A percentile compares a stretch with the other conserved stretches of the same genome.
These are phyloP conservation scores for Magnaporthiopsis incrustans DNA, from an alignment of 2,329 filamentous ascomycete genomes.

Conservation along the genomic window DNA sequence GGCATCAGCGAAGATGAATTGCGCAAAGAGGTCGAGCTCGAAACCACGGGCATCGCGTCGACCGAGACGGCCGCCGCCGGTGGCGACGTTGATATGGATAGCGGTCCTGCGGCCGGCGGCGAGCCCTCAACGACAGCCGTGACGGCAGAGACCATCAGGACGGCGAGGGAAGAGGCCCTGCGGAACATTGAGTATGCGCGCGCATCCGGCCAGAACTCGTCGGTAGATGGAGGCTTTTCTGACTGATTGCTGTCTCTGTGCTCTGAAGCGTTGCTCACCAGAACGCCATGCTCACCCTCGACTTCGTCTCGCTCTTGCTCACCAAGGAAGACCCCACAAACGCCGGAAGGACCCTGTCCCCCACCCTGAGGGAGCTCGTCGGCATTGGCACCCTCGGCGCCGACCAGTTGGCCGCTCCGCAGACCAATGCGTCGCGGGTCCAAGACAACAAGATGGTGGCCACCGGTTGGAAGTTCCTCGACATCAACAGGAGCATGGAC, in stretches of 20 bases:
- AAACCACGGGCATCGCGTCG: conserved; percentile 26
- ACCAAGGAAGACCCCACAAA: conserved; percentile 72
- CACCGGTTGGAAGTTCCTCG: conserved; percentile 70
- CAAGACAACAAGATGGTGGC: conserved; percentile 50
- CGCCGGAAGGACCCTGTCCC: conserved; percentile 62
- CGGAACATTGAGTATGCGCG: conserved; percentile 44
- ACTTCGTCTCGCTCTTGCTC: conserved; percentile 75
- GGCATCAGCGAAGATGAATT: conserved; percentile 68
- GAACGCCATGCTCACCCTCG: conserved; percentile 61
- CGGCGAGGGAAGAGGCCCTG: conserved; percentile 50
- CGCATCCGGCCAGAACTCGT: neutral
- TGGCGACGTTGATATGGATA: conserved; percentile 37
- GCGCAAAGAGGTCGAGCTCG: conserved; percentile 52
- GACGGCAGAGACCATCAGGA: conserved; percentile 32
- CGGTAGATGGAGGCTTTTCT: neutral
- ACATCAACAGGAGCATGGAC: conserved; percentile 66
- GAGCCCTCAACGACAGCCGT: conserved; percentile 26
- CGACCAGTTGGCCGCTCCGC: conserved; percentile 55
- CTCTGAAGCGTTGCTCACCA: conserved; percentile 39
- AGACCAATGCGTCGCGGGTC: conserved; percentile 27
- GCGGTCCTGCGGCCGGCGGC: conserved; percentile 33
- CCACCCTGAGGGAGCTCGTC: conserved; percentile 59
- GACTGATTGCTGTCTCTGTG: conserved; percentile 11
- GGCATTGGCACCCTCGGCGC: conserved; percentile 68
- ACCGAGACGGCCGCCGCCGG: conserved; percentile 28